phyloP scores from a whole-genome alignment of 768 basidiomycete genomes.

The Albatrellus ellisii region DNA sequence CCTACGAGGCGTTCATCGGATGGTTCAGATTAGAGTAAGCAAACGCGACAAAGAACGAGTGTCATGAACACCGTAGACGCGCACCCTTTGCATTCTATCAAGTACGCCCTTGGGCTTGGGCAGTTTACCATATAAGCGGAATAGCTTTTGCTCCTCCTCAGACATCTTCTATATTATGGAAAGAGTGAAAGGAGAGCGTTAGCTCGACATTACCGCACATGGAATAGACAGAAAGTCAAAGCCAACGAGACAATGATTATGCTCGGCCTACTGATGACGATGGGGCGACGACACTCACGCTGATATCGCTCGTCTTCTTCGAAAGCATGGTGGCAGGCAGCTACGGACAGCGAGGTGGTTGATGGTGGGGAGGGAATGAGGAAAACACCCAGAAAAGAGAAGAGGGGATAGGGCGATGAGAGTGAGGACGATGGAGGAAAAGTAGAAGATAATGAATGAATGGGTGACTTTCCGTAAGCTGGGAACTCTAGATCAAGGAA shows the following conservation, averaged over 20 bases:
- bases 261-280: too few relatives aligned
- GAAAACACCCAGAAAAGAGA: too few relatives aligned
- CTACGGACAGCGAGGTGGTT: constrained; percentile 3
- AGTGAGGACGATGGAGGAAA: too few relatives aligned
- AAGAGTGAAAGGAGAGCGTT: neutral
- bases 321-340: constrained; percentile 44
- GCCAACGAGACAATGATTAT: too few relatives aligned
- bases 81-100: constrained; percentile 93
- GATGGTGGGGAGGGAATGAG: constrained; percentile 9
- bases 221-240: too few relatives aligned
- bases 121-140: constrained; percentile 88
- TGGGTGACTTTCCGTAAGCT: too few relatives aligned
- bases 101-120: constrained; percentile 90
- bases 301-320: constrained; percentile 85
- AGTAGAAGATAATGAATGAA: too few relatives aligned
- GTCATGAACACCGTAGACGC: constrained; percentile 13
- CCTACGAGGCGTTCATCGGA: constrained; percentile 33
- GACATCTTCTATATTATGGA: constrained; percentile 46
- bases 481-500: too few relatives aligned
- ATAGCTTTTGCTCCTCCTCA: constrained; percentile 88
- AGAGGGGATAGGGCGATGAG: too few relatives aligned
- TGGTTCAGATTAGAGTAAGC: constrained; percentile 6
- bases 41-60: neutral
- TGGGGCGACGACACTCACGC: constrained; percentile 37
- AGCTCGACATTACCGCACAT: too few relatives aligned